Percentiles rank a stretch among this genome's conserved stretches.
Evolutionary conservation across 176 grass and related monocot genomes (phyloP).

Genomic region (Microstegium vimineum): DNA sequence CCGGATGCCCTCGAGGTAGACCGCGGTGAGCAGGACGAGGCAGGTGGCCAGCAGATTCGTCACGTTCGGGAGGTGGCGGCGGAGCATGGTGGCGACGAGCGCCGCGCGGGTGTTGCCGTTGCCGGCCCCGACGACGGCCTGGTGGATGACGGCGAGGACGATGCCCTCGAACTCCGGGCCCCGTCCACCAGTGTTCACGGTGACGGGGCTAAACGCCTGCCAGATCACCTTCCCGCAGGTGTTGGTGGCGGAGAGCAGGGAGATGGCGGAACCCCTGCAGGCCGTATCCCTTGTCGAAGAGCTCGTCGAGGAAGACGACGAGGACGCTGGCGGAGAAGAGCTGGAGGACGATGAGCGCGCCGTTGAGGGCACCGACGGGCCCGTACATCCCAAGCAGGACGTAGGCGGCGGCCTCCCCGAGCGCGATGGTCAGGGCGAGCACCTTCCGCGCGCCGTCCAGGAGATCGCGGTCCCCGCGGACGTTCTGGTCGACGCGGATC

Average conservation of each 20-base stretch:
- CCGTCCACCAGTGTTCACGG: neutral
- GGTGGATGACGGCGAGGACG: neutral
- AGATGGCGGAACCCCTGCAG: neutral
- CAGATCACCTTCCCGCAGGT: neutral
- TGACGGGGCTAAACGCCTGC: neutral
- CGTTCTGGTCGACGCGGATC: neutral
- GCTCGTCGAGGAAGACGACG: too few relatives aligned
- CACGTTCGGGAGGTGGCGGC: neutral
- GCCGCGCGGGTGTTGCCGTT: neutral
- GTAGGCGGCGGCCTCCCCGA: neutral
- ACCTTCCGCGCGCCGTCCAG: neutral
- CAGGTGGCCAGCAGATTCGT: neutral
- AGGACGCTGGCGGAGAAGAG: too few relatives aligned
- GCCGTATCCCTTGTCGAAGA: too few relatives aligned
- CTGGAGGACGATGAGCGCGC: too few relatives aligned
- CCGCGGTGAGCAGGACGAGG: neutral
- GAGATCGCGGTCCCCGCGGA: neutral
- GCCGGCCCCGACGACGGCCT: neutral
- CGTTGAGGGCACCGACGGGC: too few relatives aligned
- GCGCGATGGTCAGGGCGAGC: neutral
- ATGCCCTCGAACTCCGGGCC: neutral
- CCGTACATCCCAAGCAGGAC: neutral
- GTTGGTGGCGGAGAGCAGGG: neutral
- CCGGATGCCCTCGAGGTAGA: neutral
- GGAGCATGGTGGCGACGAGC: neutral